A percentile compares a stretch with the other conserved stretches of the same genome.
These are phyloP conservation scores for Cadophora gregata DNA, from an alignment of 2,329 filamentous ascomycete species.

Conservation along the genomic window DNA sequence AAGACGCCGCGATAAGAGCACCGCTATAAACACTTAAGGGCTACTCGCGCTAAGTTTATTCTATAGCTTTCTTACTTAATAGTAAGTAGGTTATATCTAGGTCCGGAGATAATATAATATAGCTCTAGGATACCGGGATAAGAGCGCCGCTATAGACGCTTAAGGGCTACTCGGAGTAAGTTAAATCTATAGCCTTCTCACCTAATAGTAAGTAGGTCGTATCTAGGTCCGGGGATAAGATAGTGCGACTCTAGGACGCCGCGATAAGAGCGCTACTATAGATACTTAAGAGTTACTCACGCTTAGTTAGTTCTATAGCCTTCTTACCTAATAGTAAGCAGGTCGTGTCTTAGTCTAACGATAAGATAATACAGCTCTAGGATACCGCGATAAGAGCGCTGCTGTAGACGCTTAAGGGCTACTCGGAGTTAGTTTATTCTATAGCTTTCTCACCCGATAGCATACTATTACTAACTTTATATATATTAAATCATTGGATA, in stretches of 20 bases:
- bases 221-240: background rate
- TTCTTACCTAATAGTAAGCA: slow-evolving; percentile 19
- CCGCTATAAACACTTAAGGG: too few species aligned
- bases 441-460: slow-evolving; percentile 23
- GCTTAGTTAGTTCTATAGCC: background rate
- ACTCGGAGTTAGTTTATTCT: background rate
- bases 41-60: too few species aligned
- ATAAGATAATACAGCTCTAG: slow-evolving; percentile 20
- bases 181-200: slow-evolving; percentile 22
- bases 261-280: slow-evolving; percentile 11
- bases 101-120: too few species aligned
- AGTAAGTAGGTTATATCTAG: too few species aligned
- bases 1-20: too few species aligned
- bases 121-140: slow-evolving; percentile 31
- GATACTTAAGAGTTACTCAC: background rate
- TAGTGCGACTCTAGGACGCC: slow-evolving; percentile 23
- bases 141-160: slow-evolving; percentile 15
- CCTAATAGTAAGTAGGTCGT: background rate
- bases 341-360: background rate
- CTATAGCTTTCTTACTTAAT: too few species aligned
- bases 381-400: slow-evolving; percentile 17
- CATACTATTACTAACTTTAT: background rate
- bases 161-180: background rate
- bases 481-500: too few species aligned
- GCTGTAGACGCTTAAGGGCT: slow-evolving; percentile 9